Evolutionary conservation across 177 flowering plant genomes (phyloP).

Genomic region (Vitis hybrid): DNA sequence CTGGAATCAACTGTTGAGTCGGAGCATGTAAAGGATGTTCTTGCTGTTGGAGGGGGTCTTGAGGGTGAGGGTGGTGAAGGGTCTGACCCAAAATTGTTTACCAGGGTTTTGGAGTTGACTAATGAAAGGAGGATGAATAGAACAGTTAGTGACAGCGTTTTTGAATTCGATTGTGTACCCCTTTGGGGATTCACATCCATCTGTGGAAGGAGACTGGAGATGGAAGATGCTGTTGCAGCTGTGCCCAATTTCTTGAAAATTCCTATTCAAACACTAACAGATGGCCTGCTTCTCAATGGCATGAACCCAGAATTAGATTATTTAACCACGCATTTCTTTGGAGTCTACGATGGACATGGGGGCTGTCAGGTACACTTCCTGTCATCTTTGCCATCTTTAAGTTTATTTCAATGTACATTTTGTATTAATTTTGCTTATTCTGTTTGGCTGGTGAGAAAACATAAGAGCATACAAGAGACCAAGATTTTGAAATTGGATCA

Average conservation of each 20-base stretch:
- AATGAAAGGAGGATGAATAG: conserved; percentile 14
- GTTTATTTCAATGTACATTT: not conserved
- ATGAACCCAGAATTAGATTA: conserved; percentile 9
- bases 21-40: not conserved
- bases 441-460: not conserved
- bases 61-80: conserved; percentile 7
- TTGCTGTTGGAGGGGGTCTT: conserved; percentile 4
- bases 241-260: conserved; percentile 33
- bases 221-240: conserved; percentile 50
- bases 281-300: conserved; percentile 11
- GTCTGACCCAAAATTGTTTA: conserved; percentile 9
- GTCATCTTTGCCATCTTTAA: not conserved
- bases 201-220: conserved; percentile 49
- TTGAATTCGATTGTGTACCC: conserved; percentile 25
- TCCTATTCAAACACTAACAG: conserved; percentile 27
- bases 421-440: not conserved
- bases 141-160: conserved; percentile 17
- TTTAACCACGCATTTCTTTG: conserved; percentile 37
- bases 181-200: conserved; percentile 49
- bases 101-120: not conserved
- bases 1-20: conserved; percentile 1
- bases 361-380: conserved; percentile 42
- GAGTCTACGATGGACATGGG: conserved; percentile 65
- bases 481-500: too few relatives aligned
- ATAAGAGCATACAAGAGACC: too few relatives aligned